Evolutionary conservation across 805 yeast species (phyloP), one percentile per base, ranked within the genome.

Genomic region (Cyberlindnera maclurae): DNA sequence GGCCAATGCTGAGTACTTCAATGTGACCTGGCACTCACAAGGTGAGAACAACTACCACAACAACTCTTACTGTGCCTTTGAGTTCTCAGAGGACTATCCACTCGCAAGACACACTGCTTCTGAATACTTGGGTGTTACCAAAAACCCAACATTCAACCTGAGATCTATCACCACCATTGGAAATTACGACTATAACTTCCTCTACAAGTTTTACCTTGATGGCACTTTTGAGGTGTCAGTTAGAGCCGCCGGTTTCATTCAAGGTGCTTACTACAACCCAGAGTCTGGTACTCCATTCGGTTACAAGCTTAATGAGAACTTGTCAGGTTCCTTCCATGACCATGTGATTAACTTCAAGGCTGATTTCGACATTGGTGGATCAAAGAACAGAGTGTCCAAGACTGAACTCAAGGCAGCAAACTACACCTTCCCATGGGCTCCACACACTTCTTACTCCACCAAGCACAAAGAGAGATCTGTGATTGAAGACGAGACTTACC

Each of bases 301-400:
- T 18, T 44, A 49, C 39, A 43, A 30, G 33, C 38, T 55, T 31
- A 47, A 46, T 34, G 47, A 55, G 34, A 45, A 48, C 4, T 29
- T 55, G n/a, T 45, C 56, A 5, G 59, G 58, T 28, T 55, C 59
- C 15, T 54, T 55, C 55, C 59, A 54, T 26, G 59, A 54, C 30
- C 59, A 54, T 29, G 57, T 50, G 9, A 15, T 54, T 12, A 54
- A 49, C 42, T 50, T 37, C 46, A 55, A 55, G 42, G 57, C 52
- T 22, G 59, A 55, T 37, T 41, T 55, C 12, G 59, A 55, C 34
- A 49, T 55, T 41, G 59, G 42, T 35, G 59, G 59, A n/a, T 38
- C 44, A 12, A 36, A 44, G 24, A 55, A 55, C 42, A 48, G 47
- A 24, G 26, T 52, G 15, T 22, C 53, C 2, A 37, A 41, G n/a